These are phyloP conservation scores for Parathielavia appendiculata DNA, from an alignment of 495 filamentous ascomycete species.

Conservation along the genomic window DNA sequence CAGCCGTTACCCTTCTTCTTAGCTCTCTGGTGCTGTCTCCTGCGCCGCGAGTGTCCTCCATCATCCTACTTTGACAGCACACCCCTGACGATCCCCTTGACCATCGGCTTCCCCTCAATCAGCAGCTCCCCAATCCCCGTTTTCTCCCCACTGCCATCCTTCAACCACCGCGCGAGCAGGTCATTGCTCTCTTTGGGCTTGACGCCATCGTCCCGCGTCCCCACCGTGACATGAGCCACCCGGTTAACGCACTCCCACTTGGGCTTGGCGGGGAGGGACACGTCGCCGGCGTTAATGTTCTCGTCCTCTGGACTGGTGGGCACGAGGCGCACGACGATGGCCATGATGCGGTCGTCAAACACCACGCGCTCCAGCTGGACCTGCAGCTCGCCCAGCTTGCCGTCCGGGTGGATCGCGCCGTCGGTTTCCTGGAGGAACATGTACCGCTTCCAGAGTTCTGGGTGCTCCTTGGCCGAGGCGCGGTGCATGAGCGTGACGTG, in stretches of 20 bases:
- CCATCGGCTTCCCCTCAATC: conserved; percentile 40
- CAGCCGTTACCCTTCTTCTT: too few relatives aligned
- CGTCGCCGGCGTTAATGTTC: conserved; percentile 31
- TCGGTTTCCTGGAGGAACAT: conserved; percentile 40
- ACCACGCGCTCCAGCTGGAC: conserved; percentile 58
- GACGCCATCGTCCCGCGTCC: conserved; percentile 63
- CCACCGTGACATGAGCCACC: conserved; percentile 84
- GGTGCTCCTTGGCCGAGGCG: conserved; percentile 50
- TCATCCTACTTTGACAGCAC: conserved; percentile 43
- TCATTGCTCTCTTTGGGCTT: conserved; percentile 95
- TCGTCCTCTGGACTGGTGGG: conserved; percentile 19
- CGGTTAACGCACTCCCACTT: conserved; percentile 67
- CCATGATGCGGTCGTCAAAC: conserved; percentile 81
- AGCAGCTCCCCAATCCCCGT: conserved; percentile 45
- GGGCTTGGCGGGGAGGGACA: conserved; percentile 10
- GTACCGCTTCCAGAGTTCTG: conserved; percentile 69
- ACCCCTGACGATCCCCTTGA: conserved; percentile 40
- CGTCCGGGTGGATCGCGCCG: conserved; percentile 32
- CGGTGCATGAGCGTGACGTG: conserved; percentile 93
- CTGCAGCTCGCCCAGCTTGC: conserved; percentile 43
- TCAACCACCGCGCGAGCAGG: conserved; percentile 64
- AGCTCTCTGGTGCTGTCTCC: too few relatives aligned
- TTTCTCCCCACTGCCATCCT: conserved; percentile 41
- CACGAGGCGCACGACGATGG: conserved; percentile 69
- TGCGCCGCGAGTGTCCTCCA: conserved; percentile 1